Evolutionary conservation across 2,329 filamentous ascomycete genomes (phyloP).

Genomic region (Stagonosporopsis chrysanthemi): DNA sequence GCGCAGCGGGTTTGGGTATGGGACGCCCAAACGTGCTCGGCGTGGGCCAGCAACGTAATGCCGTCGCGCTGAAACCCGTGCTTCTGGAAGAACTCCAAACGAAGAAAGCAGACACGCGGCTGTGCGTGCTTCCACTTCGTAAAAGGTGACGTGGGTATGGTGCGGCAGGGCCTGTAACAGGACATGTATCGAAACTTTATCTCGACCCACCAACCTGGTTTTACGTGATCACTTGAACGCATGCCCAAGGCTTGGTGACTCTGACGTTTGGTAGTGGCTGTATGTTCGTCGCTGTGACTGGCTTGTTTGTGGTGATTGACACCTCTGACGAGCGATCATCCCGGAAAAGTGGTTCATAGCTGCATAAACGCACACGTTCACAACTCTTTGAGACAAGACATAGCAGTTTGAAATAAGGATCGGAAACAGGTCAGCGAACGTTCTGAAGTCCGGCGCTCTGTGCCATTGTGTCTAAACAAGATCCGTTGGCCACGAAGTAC

Average conservation of each 20-base stretch:
- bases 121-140: not conserved
- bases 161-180: constrained; percentile 18
- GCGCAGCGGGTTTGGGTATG: constrained; percentile 1
- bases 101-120: constrained; percentile 1
- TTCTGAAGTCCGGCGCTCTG: not conserved
- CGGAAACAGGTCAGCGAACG: not conserved
- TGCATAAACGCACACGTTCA: not conserved
- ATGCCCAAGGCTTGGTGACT: constrained; percentile 12
- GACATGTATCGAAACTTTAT: constrained; percentile 16
- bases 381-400: not conserved
- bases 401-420: constrained; percentile 13
- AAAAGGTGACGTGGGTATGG: constrained; percentile 8
- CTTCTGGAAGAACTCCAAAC: constrained; percentile 14
- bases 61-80: constrained; percentile 12
- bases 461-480: not conserved
- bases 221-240: constrained; percentile 3
- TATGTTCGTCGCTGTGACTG: constrained; percentile 6
- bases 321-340: constrained; percentile 15
- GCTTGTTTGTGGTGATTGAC: not conserved
- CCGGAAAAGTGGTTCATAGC: constrained; percentile 8
- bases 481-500: not conserved
- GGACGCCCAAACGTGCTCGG: constrained; percentile 13
- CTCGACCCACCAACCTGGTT: constrained; percentile 14
- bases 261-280: constrained; percentile 1
- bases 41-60: constrained; percentile 15